A percentile compares a stretch with the other conserved stretches of the same genome.
phyloP scores from a whole-genome alignment of 2,329 filamentous ascomycete species.

The Neophaeococcomyces aloes region DNA sequence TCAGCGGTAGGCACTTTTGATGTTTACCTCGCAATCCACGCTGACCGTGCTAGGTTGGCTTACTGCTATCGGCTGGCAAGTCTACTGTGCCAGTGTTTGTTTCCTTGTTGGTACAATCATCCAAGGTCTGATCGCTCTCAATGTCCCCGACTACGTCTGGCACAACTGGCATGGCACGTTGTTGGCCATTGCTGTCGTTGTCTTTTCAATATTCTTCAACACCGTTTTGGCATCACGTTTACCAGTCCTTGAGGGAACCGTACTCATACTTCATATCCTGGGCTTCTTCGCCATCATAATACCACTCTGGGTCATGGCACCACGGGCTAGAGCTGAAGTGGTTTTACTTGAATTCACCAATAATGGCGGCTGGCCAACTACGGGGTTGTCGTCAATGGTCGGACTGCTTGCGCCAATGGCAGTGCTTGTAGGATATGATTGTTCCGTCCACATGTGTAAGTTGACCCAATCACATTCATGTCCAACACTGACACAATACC shows the following conservation, averaged over 20 bases:
- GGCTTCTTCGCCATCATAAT: slow-evolving; percentile 27
- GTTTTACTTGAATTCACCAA: slow-evolving; percentile 39
- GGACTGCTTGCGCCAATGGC: slow-evolving; percentile 32
- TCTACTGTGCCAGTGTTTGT: slow-evolving; percentile 32
- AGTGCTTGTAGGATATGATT: slow-evolving; percentile 34
- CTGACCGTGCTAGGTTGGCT: slow-evolving; percentile 30
- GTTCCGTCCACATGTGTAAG: slow-evolving; percentile 38
- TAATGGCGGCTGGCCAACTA: slow-evolving; percentile 32
- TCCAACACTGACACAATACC: background rate
- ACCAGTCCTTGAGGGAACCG: slow-evolving; percentile 21
- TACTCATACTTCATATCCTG: slow-evolving; percentile 26
- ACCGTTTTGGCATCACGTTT: slow-evolving; percentile 14
- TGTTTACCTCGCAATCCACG: slow-evolving; percentile 12
- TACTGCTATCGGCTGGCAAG: slow-evolving; percentile 36
- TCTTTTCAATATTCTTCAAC: slow-evolving; percentile 16
- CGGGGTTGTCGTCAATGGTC: slow-evolving; percentile 35
- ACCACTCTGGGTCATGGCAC: slow-evolving; percentile 24
- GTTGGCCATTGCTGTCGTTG: slow-evolving; percentile 13
- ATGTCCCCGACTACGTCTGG: slow-evolving; percentile 15
- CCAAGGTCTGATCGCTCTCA: slow-evolving; percentile 21
- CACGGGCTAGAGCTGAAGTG: slow-evolving; percentile 28
- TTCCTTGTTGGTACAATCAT: slow-evolving; percentile 26
- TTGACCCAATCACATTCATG: background rate
- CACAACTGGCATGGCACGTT: slow-evolving; percentile 21
- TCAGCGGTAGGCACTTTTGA: slow-evolving; percentile 30